Conservation (phyloP, 371 early-diverging fungal species). For the Chytridiales sp. region DNA sequence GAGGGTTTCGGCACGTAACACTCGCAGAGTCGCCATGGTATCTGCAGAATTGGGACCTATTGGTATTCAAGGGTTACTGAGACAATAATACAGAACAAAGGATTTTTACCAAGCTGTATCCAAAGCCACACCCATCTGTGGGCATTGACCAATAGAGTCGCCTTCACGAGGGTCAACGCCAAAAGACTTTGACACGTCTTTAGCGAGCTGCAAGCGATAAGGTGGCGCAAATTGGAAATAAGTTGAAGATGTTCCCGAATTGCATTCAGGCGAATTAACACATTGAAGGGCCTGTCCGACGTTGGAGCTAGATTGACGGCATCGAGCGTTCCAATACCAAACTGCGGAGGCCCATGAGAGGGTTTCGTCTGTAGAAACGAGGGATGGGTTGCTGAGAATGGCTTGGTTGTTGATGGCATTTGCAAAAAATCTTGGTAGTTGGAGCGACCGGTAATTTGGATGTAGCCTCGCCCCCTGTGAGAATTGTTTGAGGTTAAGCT, state of each 20-base stretch:
- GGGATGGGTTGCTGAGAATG: slow-evolving; percentile 8
- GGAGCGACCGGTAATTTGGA: slow-evolving; percentile 13
- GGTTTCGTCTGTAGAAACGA: slow-evolving; percentile 5
- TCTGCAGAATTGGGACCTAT: slow-evolving; percentile 13
- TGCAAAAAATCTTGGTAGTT: slow-evolving; percentile 15
- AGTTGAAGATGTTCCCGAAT: not conserved
- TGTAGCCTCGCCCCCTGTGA: slow-evolving; percentile 25
- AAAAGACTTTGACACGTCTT: not conserved
- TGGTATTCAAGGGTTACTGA: no score
- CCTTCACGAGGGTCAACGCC: not conserved
- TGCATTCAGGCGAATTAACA: slow-evolving; percentile 6
- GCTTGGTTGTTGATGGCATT: not conserved
- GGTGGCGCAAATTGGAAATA: slow-evolving; percentile 16
- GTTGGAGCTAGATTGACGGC: not conserved
- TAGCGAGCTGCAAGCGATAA: slow-evolving; percentile 2
- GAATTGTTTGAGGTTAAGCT: not conserved
- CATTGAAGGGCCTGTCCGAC: slow-evolving; percentile 5
- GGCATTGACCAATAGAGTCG: slow-evolving; percentile 2
- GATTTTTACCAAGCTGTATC: not conserved
- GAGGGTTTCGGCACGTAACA: slow-evolving; percentile 9
- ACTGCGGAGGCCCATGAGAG: slow-evolving; percentile 7
- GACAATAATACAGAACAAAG: no score
- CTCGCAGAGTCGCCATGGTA: slow-evolving; percentile 13
- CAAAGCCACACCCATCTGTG: slow-evolving; percentile 8
- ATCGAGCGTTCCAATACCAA: slow-evolving; percentile 14